phyloP scores from a whole-genome alignment of 1,284 basidiomycete genomes.

The Malassezia yamatoensis region DNA sequence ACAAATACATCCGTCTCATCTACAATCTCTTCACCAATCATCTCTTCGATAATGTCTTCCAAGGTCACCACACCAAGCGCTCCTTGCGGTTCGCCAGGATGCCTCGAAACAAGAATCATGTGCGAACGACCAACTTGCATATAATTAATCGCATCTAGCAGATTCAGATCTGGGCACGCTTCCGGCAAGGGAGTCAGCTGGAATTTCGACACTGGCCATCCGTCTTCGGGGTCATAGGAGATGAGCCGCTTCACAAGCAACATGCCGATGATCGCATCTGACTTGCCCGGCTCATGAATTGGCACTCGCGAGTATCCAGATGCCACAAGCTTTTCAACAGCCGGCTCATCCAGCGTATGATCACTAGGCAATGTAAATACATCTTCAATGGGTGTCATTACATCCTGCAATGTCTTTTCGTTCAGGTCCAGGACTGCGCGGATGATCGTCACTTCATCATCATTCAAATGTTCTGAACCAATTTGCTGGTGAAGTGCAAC shows the following conservation, averaged over 20 bases:
- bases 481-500: conserved; percentile 66
- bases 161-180: conserved; percentile 67
- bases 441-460: conserved; percentile 64
- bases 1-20: conserved; percentile 47
- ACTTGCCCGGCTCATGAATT: conserved; percentile 67
- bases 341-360: conserved; percentile 66
- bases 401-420: conserved; percentile 61
- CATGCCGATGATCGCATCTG: conserved; percentile 71
- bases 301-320: conserved; percentile 86
- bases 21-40: conserved; percentile 46
- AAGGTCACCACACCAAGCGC: conserved; percentile 53
- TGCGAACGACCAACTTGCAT: conserved; percentile 87
- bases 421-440: conserved; percentile 47
- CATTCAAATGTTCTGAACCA: conserved; percentile 69
- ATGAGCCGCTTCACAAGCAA: conserved; percentile 67
- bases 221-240: conserved; percentile 74
- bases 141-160: conserved; percentile 51
- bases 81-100: conserved; percentile 68
- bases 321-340: conserved; percentile 56
- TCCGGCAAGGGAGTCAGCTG: conserved; percentile 67
- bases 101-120: conserved; percentile 71
- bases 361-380: conserved; percentile 67
- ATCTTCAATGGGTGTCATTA: conserved; percentile 57
- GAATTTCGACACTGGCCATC: conserved; percentile 59
- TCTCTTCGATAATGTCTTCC: conserved; percentile 57